phyloP scores from a whole-genome alignment of 805 yeast species.

The Candida fluviatilis region DNA sequence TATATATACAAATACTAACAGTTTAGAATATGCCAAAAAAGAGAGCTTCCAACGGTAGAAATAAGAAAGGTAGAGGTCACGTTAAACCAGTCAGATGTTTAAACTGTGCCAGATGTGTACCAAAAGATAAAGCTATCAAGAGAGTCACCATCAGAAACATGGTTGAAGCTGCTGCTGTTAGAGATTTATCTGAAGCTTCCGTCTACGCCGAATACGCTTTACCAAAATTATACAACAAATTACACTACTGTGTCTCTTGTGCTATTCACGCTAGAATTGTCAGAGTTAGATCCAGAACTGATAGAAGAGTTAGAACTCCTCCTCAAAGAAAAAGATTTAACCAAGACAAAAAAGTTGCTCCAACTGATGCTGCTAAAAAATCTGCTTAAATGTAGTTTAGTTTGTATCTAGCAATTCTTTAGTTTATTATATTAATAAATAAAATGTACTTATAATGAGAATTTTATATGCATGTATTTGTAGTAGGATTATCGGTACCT shows the following conservation, averaged over 20 bases:
- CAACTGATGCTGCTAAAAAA: slow-evolving; percentile 96
- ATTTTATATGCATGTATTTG: neutral
- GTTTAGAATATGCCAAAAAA: slow-evolving; percentile 90
- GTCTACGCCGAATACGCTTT: slow-evolving; percentile 98
- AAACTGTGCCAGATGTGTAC: slow-evolving; percentile 99
- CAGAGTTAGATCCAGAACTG: slow-evolving; percentile 98
- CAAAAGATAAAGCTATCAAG: slow-evolving; percentile 99
- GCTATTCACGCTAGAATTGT: slow-evolving; percentile 99
- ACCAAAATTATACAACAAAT: slow-evolving; percentile 99
- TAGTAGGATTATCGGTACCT: no score
- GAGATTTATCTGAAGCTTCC: slow-evolving; percentile 99
- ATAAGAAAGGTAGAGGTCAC: slow-evolving; percentile 99
- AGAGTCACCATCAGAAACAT: slow-evolving; percentile 99
- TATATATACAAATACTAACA: slow-evolving; percentile 24
- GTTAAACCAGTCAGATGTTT: slow-evolving; percentile 99
- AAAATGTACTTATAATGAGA: neutral
- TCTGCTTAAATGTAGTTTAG: slow-evolving; percentile 34
- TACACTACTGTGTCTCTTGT: slow-evolving; percentile 99
- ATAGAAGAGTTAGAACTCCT: slow-evolving; percentile 98
- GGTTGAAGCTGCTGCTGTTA: slow-evolving; percentile 99
- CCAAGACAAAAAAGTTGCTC: slow-evolving; percentile 93
- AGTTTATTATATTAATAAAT: slow-evolving; percentile 1
- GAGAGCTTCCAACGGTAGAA: slow-evolving; percentile 99
- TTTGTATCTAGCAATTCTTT: slow-evolving; percentile 1
- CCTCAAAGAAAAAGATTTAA: slow-evolving; percentile 99